Evolutionary conservation across 371 early-diverging fungal genomes (phyloP), one percentile per base, ranked within the genome.

Genomic region (Actinomortierella wolfii): DNA sequence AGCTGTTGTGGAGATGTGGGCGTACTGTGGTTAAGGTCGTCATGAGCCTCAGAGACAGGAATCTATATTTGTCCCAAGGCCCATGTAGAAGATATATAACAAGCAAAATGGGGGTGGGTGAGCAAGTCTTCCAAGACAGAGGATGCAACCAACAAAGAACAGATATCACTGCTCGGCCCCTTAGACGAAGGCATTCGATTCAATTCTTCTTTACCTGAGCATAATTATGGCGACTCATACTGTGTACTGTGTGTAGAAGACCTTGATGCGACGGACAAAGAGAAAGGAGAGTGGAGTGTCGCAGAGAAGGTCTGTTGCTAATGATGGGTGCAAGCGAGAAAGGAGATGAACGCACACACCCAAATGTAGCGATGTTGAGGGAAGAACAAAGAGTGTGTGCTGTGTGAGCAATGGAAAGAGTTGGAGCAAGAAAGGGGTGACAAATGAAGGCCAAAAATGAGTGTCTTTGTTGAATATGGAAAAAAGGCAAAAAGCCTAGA

Each of bases 1-100:
- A 41, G 39, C 23, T 50, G 56, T 41, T 52, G 45, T 18, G n/a
- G n/a, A n/a, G n/a, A n/a, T 56, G 23, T 46, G 17, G 34, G 41
- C 43, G 13, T 26, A 23, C 18, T 51, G 17, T 4, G 26, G 25
- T 20, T 50, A 25, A 26, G 52, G 24, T 43, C 51, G 9, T 61
- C 61, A 25, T 57, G 54, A 13, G 26, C 47, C 49, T 63, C 53
- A 21, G 54, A 52, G 57, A 63, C 8, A n/a, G 57, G 57, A 29
- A 57, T 45, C 53, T 52, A 53, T 53, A n/a, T n/a, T n/a, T n/a
- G n/a, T n/a, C n/a, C n/a, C n/a, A 20, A 15, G 20, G 21, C 20
- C 6, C 20, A 20, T n/a, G n/a, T 24, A 18, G 14, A 15, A 21
- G 44, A 54, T 39, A 43, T 20, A 44, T 5, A 56, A 43, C 17